A percentile compares a stretch with the other conserved stretches of the same genome.
phyloP scores from a whole-genome alignment of 1,284 basidiomycete genomes.

The Phellopilus nigrolimitatus region DNA sequence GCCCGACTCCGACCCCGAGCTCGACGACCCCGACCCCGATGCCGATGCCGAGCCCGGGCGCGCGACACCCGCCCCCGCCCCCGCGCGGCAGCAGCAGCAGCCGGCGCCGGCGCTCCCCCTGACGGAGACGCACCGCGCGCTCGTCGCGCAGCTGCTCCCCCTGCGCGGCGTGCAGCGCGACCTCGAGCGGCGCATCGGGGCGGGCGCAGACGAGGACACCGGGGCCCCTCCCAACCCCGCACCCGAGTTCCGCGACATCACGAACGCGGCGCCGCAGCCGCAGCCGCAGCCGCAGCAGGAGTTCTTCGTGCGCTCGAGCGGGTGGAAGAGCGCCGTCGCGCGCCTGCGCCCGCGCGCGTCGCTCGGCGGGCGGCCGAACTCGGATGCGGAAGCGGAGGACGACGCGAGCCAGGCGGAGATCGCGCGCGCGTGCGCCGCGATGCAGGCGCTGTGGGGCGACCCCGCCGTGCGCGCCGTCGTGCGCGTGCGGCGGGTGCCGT shows the following conservation, averaged over 20 bases:
- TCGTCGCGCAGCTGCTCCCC: conserved; percentile 4
- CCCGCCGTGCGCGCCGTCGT: conserved; percentile 51
- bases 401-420: conserved; percentile 56
- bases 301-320: conserved; percentile 30
- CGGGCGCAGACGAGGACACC: conserved; percentile 13
- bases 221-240: no score
- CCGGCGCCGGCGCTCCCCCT: neutral
- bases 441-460: conserved; percentile 63
- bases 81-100: neutral
- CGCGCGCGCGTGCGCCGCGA: conserved; percentile 56
- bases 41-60: no score
- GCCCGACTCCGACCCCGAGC: neutral
- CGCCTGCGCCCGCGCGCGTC: conserved; percentile 18
- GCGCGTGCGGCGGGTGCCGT: conserved; percentile 40
- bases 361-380: neutral
- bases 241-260: neutral
- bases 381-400: conserved; percentile 16
- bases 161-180: conserved; percentile 13
- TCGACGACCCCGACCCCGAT: no score
- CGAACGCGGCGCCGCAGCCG: no score
- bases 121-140: conserved; percentile 9
- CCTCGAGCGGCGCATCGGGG: conserved; percentile 26
- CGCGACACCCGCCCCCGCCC: no score
- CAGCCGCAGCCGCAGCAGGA: conserved; percentile 22
- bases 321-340: conserved; percentile 26